Evolutionary conservation across 208 protist species (phyloP).

Genomic region (Crithidia mellificae): DNA sequence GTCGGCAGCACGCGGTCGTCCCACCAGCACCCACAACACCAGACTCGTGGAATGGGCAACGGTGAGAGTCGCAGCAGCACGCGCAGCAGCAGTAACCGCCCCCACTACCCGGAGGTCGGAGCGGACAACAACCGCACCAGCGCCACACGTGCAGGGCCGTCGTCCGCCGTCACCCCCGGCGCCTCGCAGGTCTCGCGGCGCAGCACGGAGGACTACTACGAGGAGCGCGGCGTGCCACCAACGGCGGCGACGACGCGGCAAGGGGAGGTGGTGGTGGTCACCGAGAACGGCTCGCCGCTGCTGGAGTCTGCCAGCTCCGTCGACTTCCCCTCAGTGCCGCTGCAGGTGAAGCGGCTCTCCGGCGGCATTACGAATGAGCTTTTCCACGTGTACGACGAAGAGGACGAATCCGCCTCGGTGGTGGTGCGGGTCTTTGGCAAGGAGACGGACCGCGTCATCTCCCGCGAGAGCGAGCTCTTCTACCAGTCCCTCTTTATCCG

Average conservation of each 20-base stretch:
- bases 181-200: slow-evolving; percentile 15
- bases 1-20: not conserved
- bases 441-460: slow-evolving; percentile 89
- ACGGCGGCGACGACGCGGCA: slow-evolving; percentile 41
- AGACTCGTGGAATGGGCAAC: not conserved
- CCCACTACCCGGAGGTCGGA: slow-evolving; percentile 27
- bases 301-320: slow-evolving; percentile 14
- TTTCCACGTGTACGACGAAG: slow-evolving; percentile 77
- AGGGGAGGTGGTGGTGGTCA: slow-evolving; percentile 43
- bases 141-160: not conserved
- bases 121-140: slow-evolving; percentile 29
- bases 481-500: slow-evolving; percentile 87
- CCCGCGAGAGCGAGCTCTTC: slow-evolving; percentile 87
- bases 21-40: not conserved
- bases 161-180: not conserved
- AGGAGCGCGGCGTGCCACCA: slow-evolving; percentile 20
- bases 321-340: slow-evolving; percentile 23
- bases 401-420: slow-evolving; percentile 49
- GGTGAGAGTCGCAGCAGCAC: slow-evolving; percentile 5
- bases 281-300: slow-evolving; percentile 34
- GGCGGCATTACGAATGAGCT: slow-evolving; percentile 91
- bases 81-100: slow-evolving; percentile 19
- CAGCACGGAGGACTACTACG: slow-evolving; percentile 26
- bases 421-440: slow-evolving; percentile 89
- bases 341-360: slow-evolving; percentile 67